Evolutionary conservation across 176 grass and related monocot species (phyloP), one percentile per base, ranked within the genome.

Genomic region (Ensete glaucum): DNA sequence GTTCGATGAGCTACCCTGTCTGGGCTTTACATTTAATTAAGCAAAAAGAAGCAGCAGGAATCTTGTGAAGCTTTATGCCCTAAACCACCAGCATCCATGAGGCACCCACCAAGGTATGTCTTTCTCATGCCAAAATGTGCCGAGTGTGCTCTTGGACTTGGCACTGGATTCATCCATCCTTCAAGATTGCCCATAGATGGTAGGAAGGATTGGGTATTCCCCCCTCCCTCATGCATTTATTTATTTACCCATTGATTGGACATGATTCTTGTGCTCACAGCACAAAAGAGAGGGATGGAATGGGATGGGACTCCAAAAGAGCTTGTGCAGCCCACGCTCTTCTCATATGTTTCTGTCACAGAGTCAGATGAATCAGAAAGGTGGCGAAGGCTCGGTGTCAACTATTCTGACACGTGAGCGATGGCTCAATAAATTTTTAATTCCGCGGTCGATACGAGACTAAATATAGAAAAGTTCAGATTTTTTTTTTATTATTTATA

Each of bases 21-120:
- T 1, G 24, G 64, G 64, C 64, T 67, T 67, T 26, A 17, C 64
- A 67, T 43, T 73, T 54, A 26, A 55, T 73, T 73, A 54, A 55
- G 71, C 64, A 16, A 62, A 60, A 8, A 19, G 25, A 54, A 73
- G 52, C n/a, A 19, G 27, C 15, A 58, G 53, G 73, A 74, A 74
- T 74, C 73, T 59, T 34, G 17, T 74, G 9, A 27, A 58, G 54
- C 73, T 74, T 74, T 74, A 74, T 74, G 19, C 73, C 25, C 73
- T 74, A 58, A 53, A 74, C 53, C 73, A 74, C 73, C 53, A 60
- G 73, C 73, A 74, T 74, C 73, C 54, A 48, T 59, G 24, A 58
- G 24, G 14, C 24, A n/a, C 3, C 73, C 73, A 74, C 73, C 25
- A 74, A 34, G 9, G 9, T 23, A 74, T 74, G 73, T 74, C 73